Evolutionary conservation across 2,329 filamentous ascomycete species (phyloP).

Genomic region (Harringtonia aguacate): DNA sequence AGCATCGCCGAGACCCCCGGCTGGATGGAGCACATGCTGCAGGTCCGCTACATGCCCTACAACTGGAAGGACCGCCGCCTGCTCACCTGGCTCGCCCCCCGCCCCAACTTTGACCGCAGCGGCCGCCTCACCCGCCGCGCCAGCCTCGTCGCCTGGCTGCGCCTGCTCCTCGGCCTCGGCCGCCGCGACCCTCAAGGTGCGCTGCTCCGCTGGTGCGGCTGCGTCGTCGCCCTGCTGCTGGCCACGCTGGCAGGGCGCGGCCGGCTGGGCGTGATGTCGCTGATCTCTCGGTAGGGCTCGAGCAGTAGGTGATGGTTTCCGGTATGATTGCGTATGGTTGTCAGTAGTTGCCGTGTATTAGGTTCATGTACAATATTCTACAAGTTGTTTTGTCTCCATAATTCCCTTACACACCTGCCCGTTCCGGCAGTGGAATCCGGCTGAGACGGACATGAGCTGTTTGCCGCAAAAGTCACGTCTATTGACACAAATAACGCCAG

Average conservation of each 20-base stretch:
- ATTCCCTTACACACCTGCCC: no score
- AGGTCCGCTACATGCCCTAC: constrained; percentile 59
- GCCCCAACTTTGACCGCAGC: constrained; percentile 52
- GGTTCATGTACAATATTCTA: no score
- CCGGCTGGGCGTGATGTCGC: constrained; percentile 1
- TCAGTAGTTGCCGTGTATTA: no score
- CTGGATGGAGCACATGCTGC: constrained; percentile 58
- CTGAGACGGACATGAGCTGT: no score
- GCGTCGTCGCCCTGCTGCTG: constrained; percentile 28
- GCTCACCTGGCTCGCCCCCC: constrained; percentile 30
- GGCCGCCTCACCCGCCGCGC: constrained; percentile 40
- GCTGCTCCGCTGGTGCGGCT: constrained; percentile 35
- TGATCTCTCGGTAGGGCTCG: constrained; percentile 4
- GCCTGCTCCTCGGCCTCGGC: constrained; percentile 40
- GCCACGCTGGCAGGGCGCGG: constrained; percentile 19
- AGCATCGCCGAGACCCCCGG: constrained; percentile 49
- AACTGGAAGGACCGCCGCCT: constrained; percentile 31
- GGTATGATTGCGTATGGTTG: not conserved
- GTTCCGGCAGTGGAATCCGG: no score
- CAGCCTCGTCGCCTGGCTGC: constrained; percentile 43
- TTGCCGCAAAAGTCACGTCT: no score
- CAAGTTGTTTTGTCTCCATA: no score
- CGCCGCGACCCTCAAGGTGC: constrained; percentile 36
- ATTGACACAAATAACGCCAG: no score
- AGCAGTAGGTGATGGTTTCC: not conserved